Percentiles rank a stretch among this genome's conserved stretches.
Evolutionary conservation across 176 grass and related monocot species (phyloP).

Genomic region (Pharus latifolius): DNA sequence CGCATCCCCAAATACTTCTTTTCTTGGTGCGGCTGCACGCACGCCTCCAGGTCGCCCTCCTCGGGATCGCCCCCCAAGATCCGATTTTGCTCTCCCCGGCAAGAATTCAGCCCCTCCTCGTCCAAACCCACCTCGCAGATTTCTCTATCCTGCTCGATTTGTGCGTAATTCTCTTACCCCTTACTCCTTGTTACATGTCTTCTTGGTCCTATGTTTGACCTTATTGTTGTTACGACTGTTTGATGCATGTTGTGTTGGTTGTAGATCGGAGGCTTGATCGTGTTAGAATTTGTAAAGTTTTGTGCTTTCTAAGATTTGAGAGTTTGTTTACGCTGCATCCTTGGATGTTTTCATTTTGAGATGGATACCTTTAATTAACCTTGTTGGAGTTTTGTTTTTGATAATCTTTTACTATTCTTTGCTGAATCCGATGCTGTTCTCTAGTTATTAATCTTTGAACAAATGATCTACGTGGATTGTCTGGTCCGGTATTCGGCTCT

Average conservation of each 20-base stretch:
- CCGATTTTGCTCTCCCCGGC: neutral
- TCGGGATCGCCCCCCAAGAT: conserved; percentile 2
- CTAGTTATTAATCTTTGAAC: neutral
- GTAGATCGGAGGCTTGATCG: neutral
- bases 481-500: neutral
- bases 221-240: neutral
- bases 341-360: neutral
- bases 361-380: neutral
- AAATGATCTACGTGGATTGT: neutral
- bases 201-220: neutral
- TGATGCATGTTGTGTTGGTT: neutral
- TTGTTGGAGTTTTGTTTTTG: neutral
- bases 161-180: neutral
- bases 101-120: neutral
- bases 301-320: neutral
- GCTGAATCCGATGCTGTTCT: neutral
- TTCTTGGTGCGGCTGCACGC: conserved; percentile 15
- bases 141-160: neutral
- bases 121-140: neutral
- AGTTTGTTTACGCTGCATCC: neutral
- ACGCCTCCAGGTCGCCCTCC: neutral
- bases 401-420: neutral
- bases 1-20: neutral
- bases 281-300: neutral
- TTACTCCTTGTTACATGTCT: neutral